Evolutionary conservation across 495 filamentous ascomycete species (phyloP).

Genomic region (Penicillium odoratum): DNA sequence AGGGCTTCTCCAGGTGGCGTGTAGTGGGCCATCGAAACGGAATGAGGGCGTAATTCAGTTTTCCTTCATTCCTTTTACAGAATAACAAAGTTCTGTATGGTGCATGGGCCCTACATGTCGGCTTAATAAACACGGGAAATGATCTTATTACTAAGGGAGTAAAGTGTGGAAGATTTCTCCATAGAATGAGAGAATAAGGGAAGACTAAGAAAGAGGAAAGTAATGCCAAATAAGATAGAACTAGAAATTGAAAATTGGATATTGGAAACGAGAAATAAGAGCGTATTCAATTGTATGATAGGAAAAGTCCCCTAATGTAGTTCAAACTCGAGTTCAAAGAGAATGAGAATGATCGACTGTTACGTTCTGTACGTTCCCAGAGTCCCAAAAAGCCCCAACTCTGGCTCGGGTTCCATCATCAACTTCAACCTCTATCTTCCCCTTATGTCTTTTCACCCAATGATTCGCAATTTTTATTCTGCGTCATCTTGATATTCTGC

Average conservation of each 20-base stretch:
- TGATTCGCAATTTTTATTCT: conserved; percentile 20
- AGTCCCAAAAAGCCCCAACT: conserved; percentile 1
- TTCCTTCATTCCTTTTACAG: neutral
- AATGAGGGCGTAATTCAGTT: conserved; percentile 1
- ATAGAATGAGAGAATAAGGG: neutral
- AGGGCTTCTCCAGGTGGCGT: conserved; percentile 5
- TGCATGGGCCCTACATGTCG: neutral
- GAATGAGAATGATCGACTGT: conserved; percentile 9
- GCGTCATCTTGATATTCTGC: conserved; percentile 20
- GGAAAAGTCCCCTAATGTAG: too few species aligned
- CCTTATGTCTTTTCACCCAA: conserved; percentile 20
- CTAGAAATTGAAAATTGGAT: too few species aligned
- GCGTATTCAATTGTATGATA: too few species aligned
- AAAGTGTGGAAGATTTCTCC: neutral
- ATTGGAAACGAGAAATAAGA: neutral
- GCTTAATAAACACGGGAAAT: neutral
- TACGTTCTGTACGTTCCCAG: neutral
- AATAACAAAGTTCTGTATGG: neutral
- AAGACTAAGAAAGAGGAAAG: neutral
- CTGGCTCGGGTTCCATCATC: conserved; percentile 18
- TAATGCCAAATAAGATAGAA: neutral
- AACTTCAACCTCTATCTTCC: conserved; percentile 14
- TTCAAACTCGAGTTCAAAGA: neutral
- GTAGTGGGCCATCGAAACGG: neutral
- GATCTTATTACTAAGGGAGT: neutral